Percentiles rank a stretch among this genome's conserved stretches.
These are phyloP conservation scores for Galerina marginata DNA, from an alignment of 768 basidiomycete genomes.

Conservation along the genomic window DNA sequence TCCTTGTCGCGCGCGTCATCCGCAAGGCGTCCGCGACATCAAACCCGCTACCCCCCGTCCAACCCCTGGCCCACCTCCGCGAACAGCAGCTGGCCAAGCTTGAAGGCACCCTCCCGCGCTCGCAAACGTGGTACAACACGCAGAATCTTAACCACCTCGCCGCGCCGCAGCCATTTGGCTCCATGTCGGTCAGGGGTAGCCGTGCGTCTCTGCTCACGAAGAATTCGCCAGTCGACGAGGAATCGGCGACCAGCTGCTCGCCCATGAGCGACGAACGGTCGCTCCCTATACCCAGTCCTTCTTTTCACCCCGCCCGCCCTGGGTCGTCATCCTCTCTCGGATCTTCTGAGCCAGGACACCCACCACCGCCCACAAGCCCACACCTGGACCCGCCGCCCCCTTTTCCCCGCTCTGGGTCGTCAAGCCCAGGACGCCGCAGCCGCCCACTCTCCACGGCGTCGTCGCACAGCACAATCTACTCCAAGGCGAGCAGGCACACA, in stretches of 20 bases:
- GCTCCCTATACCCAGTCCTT: conserved; percentile 26
- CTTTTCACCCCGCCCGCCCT: conserved; percentile 32
- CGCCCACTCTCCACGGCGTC: conserved; percentile 47
- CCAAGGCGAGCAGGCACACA: conserved; percentile 40
- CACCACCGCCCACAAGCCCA: conserved; percentile 15
- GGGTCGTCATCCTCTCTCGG: conserved; percentile 35
- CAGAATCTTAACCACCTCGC: conserved; percentile 27
- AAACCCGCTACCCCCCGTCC: conserved; percentile 65
- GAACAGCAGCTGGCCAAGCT: conserved; percentile 53
- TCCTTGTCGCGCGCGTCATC: conserved; percentile 43
- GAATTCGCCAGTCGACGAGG: conserved; percentile 16
- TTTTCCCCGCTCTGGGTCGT: conserved; percentile 15
- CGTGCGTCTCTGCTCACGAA: conserved; percentile 37
- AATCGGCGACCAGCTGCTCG: conserved; percentile 10
- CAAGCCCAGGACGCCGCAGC: conserved; percentile 25
- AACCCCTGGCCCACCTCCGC: conserved; percentile 67
- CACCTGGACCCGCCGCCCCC: conserved; percentile 17
- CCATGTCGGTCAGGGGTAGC: conserved; percentile 33
- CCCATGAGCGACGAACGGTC: conserved; percentile 21
- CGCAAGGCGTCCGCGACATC: conserved; percentile 35
- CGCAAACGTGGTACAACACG: conserved; percentile 22
- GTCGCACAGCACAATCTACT: conserved; percentile 33
- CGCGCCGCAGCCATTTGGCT: conserved; percentile 23
- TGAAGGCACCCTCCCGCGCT: conserved; percentile 26
- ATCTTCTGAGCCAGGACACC: conserved; percentile 19